Conservation (phyloP, 495 filamentous ascomycete genomes). For the Rostrohypoxylon terebratum region DNA sequence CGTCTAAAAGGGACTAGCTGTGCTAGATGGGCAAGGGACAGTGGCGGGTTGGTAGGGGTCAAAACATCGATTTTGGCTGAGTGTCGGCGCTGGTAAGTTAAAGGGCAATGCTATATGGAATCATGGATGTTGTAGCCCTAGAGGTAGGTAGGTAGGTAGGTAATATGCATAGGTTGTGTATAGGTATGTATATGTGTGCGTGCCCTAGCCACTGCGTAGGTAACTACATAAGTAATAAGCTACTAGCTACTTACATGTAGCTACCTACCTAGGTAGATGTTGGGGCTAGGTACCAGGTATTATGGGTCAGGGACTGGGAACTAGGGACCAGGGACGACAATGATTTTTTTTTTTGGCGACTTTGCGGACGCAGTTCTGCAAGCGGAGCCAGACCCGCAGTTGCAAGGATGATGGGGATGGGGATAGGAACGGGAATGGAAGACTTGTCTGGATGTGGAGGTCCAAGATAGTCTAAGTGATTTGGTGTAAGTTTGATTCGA, state of each 20-base stretch:
- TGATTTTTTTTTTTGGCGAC: constrained; percentile 22
- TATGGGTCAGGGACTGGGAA: not conserved
- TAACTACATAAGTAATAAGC: too few species aligned
- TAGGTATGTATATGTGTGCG: constrained; percentile 4
- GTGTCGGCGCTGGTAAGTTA: constrained; percentile 14
- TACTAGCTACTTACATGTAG: constrained; percentile 10
- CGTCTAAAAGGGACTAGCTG: constrained; percentile 11
- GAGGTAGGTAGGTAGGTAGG: constrained; percentile 8
- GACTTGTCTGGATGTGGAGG: constrained; percentile 22
- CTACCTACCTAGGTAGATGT: constrained; percentile 21
- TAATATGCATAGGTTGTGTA: not conserved
- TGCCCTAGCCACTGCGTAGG: constrained; percentile 17
- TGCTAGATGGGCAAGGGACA: constrained; percentile 25
- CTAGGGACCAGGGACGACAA: constrained; percentile 32
- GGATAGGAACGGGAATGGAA: constrained; percentile 25
- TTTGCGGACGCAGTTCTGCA: constrained; percentile 37
- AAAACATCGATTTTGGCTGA: constrained; percentile 12
- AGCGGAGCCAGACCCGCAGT: constrained; percentile 44
- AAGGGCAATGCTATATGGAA: constrained; percentile 14
- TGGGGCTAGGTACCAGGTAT: constrained; percentile 18
- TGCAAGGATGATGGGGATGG: constrained; percentile 40
- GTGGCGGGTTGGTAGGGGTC: constrained; percentile 13
- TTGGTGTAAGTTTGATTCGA: constrained; percentile 44
- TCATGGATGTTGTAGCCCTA: constrained; percentile 15
- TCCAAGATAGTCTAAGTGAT: constrained; percentile 25